phyloP scores from a whole-genome alignment of 441 rosid species.

The Rhodomyrtus psidioides region DNA sequence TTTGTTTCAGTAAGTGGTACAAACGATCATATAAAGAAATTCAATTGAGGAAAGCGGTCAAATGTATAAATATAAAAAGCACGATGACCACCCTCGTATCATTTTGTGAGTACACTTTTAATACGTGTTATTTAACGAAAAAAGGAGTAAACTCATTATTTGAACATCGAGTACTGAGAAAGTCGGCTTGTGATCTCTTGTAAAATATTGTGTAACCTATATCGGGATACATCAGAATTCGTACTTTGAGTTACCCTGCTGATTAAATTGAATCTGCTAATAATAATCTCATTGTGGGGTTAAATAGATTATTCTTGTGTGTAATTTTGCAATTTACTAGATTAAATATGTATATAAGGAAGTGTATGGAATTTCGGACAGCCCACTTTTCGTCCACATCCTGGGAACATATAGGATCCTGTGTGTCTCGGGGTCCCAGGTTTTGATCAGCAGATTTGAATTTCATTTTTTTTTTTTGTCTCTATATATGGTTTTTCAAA shows the following conservation, averaged over 20 bases:
- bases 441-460: background rate
- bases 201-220: background rate
- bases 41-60: background rate
- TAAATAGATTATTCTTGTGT: background rate
- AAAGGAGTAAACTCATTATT: background rate
- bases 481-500: no score
- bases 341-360: background rate
- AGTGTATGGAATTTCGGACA: background rate
- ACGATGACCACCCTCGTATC: background rate
- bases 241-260: background rate
- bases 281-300: background rate
- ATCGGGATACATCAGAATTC: background rate
- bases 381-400: background rate
- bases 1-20: no score
- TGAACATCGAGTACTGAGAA: background rate
- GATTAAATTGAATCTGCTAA: background rate
- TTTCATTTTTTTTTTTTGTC: background rate
- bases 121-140: background rate
- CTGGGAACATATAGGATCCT: background rate
- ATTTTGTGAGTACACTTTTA: background rate
- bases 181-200: background rate
- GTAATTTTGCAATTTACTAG: background rate
- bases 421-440: background rate
- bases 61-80: background rate
- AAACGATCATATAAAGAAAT: rapidly evolving